phyloP scores from a whole-genome alignment of 108 stramenopile genomes.

The Licmophora abbreviata region DNA sequence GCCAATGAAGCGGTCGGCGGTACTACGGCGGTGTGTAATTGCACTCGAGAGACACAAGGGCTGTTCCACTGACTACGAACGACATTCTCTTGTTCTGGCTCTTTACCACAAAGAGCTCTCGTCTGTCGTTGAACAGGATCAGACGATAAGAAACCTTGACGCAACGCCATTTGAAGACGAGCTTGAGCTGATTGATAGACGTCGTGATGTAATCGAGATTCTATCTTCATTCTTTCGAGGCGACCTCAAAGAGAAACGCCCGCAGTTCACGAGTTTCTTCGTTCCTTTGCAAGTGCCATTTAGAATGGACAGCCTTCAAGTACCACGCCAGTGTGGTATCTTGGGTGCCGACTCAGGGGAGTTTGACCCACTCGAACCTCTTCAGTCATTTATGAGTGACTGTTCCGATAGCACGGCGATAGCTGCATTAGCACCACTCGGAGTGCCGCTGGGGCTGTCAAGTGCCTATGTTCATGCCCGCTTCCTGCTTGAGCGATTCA shows the following conservation, averaged over 20 bases:
- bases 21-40: conserved; percentile 37
- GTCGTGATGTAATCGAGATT: conserved; percentile 64
- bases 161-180: conserved; percentile 30
- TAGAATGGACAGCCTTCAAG: not conserved
- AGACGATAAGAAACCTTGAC: conserved; percentile 20
- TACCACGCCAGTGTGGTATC: conserved; percentile 1
- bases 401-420: conserved; percentile 20
- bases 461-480: conserved; percentile 71
- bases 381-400: conserved; percentile 29
- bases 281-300: conserved; percentile 35
- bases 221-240: conserved; percentile 62
- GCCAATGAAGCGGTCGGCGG: conserved; percentile 19
- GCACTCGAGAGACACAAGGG: conserved; percentile 18
- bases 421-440: conserved; percentile 60
- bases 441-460: conserved; percentile 63
- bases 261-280: conserved; percentile 53
- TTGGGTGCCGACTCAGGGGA: conserved; percentile 7
- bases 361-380: conserved; percentile 68
- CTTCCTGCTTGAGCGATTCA: conserved; percentile 44
- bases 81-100: conserved; percentile 34
- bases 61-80: conserved; percentile 47
- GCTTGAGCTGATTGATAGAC: conserved; percentile 47
- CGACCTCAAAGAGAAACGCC: conserved; percentile 25
- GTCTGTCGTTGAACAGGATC: conserved; percentile 16
- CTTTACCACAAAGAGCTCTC: conserved; percentile 41